Base-by-base conservation (phyloP, 2,329 filamentous ascomycete species). In the Colletotrichum chrysophilum region DNA sequence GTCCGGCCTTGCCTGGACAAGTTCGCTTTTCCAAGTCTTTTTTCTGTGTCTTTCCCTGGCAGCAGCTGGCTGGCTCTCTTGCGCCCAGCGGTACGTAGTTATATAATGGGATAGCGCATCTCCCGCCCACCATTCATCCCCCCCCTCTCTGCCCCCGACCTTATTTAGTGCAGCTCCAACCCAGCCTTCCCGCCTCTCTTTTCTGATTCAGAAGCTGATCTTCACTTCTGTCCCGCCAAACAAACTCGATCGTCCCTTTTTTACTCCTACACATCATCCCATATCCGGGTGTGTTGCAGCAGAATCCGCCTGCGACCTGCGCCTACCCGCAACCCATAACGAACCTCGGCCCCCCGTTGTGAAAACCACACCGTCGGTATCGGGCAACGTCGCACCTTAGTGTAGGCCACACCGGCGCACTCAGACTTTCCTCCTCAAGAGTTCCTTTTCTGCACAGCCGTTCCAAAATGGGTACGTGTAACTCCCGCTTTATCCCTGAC, bases 401-500 rank as follows among this genome's bases (percentile, higher is more conserved):
- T 64, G 74, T 74, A 74, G 70, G 74, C 74, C 65, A 43, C 32
- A 66, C 10, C 56, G 43, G 70, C 74, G 74, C 62, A 68, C 66
- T 67, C 56, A 71, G 67, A 65, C 26, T 52, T 52, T 2, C 9
- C 18, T 34, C 36, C 28, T 18, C n/a, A 21, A 61, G 1, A 61
- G n/a, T 52, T 21, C 12, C n/a, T 2, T 21, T 0, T 52, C 43
- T 52, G 43, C 43, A 52, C 10, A 52, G 43, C 43, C 6, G 43
- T 52, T 73, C 43, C 61, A 77, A 58, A 72, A 77, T 77, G 76
- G 67, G 76, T 77, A 60, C 65, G 76, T 75, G 60, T 70, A 30
- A 66, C 52, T 21, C 9, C 4, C 34, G 10, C 32, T 16, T 18
- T 58, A 4, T 28, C 64, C 26, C 24, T 64, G 66, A 60, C 66